A percentile compares a stretch with the other conserved stretches of the same genome.
These are phyloP conservation scores for Trichocomaceae sp. DNA, from an alignment of 2,329 filamentous ascomycete species.

Conservation along the genomic window DNA sequence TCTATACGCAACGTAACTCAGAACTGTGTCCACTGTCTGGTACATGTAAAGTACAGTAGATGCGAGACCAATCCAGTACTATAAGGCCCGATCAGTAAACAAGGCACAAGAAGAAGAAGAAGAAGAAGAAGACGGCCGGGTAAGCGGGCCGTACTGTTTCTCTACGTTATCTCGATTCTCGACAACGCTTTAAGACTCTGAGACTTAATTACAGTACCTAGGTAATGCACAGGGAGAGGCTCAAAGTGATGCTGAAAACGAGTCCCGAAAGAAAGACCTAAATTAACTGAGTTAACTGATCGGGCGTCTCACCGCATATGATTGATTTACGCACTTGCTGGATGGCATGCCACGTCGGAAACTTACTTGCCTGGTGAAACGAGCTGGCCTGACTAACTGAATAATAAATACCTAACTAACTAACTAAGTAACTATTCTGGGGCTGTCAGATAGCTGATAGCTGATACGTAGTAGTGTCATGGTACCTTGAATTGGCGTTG, in stretches of 20 bases:
- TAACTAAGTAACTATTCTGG: too few relatives aligned
- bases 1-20: too few relatives aligned
- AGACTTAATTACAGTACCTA: too few relatives aligned
- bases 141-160: constrained; percentile 2
- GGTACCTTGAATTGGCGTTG: too few relatives aligned
- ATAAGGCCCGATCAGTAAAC: not conserved
- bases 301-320: not conserved
- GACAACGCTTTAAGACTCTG: too few relatives aligned
- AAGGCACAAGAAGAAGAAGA: too few relatives aligned
- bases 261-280: not conserved
- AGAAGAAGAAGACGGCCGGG: not conserved
- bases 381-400: too few relatives aligned
- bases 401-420: too few relatives aligned
- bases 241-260: not conserved
- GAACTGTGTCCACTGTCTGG: too few relatives aligned
- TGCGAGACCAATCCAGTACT: not conserved
- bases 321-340: not conserved
- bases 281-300: not conserved
- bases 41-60: too few relatives aligned
- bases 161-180: not conserved
- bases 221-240: not conserved
- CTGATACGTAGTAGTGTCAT: too few relatives aligned
- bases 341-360: not conserved
- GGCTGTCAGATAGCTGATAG: too few relatives aligned
- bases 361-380: not conserved